phyloP scores from a whole-genome alignment of 345 rosid genomes.

The Fremontodendron californicum region DNA sequence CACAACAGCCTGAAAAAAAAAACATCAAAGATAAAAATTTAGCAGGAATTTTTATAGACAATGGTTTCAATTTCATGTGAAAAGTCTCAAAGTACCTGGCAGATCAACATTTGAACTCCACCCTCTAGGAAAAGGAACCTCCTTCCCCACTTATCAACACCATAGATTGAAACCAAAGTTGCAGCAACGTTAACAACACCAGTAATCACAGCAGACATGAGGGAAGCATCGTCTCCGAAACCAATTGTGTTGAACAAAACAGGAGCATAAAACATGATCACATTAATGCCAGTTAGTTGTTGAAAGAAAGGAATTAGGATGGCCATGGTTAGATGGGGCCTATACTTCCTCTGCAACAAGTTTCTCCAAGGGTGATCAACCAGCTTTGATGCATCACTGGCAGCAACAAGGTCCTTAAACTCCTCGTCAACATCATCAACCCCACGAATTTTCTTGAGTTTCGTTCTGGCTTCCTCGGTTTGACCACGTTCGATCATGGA shows the following conservation, averaged over 20 bases:
- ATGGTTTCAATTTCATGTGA: background rate
- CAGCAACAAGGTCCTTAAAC: conserved; percentile 62
- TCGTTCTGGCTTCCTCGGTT: conserved; percentile 49
- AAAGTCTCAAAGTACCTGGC: conserved; percentile 56
- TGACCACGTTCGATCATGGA: conserved; percentile 88
- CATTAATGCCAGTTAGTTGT: conserved; percentile 80
- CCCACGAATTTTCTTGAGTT: conserved; percentile 65
- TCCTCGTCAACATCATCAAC: conserved; percentile 66
- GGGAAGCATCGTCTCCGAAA: conserved; percentile 55
- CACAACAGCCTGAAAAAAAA: conserved; percentile 36
- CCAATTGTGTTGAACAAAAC: conserved; percentile 81
- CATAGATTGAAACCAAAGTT: conserved; percentile 66
- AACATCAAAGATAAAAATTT: background rate
- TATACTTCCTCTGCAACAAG: conserved; percentile 66
- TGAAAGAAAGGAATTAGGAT: conserved; percentile 76
- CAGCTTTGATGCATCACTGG: conserved; percentile 65
- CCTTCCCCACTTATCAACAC: conserved; percentile 86
- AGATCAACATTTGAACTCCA: conserved; percentile 70
- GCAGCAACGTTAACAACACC: conserved; percentile 63
- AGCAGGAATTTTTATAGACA: background rate
- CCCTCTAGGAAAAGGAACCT: conserved; percentile 77
- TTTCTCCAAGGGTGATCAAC: conserved; percentile 83
- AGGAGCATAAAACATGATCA: conserved; percentile 89
- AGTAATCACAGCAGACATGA: conserved; percentile 83
- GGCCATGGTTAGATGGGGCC: conserved; percentile 80